These are phyloP conservation scores for Trichoderma atrobrunneum DNA, from an alignment of 2,329 filamentous ascomycete genomes.

Conservation along the genomic window DNA sequence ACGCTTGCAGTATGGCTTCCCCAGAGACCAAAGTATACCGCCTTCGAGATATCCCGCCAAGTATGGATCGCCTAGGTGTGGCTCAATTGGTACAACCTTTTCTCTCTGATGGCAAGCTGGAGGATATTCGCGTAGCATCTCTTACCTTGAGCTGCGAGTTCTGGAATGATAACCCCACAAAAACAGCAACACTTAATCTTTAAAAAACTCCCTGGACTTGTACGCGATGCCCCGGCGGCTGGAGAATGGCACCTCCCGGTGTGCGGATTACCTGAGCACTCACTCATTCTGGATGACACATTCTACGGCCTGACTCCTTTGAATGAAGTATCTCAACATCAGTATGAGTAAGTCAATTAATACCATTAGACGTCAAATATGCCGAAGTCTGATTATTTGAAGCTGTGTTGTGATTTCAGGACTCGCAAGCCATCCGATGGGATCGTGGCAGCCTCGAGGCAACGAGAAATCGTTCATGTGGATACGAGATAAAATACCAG, in stretches of 20 bases:
- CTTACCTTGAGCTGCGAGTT: neutral
- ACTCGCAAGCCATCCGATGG: constrained; percentile 16
- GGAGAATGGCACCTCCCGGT: neutral
- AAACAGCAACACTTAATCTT: neutral
- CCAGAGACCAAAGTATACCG: neutral
- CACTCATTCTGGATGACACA: neutral
- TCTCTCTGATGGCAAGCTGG: neutral
- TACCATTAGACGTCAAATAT: too few species aligned
- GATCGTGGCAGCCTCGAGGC: constrained; percentile 18
- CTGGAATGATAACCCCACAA: neutral
- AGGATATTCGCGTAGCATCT: neutral
- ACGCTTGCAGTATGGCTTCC: neutral
- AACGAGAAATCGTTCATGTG: constrained; percentile 17
- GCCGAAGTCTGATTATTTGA: neutral
- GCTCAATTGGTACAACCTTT: neutral
- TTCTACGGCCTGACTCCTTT: constrained; percentile 8
- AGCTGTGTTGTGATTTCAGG: constrained; percentile 20
- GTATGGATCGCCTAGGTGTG: neutral
- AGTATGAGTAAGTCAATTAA: neutral
- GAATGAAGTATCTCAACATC: neutral
- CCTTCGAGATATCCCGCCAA: neutral
- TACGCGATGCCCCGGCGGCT: neutral
- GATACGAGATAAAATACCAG: constrained; percentile 15
- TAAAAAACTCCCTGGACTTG: neutral
- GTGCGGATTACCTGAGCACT: neutral